Conservation (phyloP, 805 yeast genomes). For the Sugiyamaella smithiae region DNA sequence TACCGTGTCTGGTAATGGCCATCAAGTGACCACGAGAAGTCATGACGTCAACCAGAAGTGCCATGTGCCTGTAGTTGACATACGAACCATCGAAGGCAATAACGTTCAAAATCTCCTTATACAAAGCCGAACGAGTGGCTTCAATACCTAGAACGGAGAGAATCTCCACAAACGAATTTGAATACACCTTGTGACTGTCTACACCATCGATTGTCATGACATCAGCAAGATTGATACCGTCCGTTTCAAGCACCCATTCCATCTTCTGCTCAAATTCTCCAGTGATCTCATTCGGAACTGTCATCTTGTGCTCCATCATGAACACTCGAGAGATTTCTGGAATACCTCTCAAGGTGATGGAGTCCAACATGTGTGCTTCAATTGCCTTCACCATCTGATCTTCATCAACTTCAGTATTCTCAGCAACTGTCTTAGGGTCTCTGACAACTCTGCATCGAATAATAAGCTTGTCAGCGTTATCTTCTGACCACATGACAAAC, state of each 20-base stretch:
- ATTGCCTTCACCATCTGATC: slow-evolving; percentile 93
- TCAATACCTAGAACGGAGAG: slow-evolving; percentile 96
- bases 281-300: slow-evolving; percentile 54
- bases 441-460: slow-evolving; percentile 98
- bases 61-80: slow-evolving; percentile 98
- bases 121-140: slow-evolving; percentile 93
- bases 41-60: slow-evolving; percentile 96
- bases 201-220: slow-evolving; percentile 96
- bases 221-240: slow-evolving; percentile 93
- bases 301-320: slow-evolving; percentile 45
- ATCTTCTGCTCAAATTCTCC: slow-evolving; percentile 88
- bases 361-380: slow-evolving; percentile 94
- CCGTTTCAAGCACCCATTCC: slow-evolving; percentile 99
- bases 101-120: slow-evolving; percentile 91
- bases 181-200: slow-evolving; percentile 84
- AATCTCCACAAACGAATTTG: slow-evolving; percentile 95
- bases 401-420: slow-evolving; percentile 93
- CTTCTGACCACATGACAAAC: slow-evolving; percentile 98
- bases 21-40: slow-evolving; percentile 96
- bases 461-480: slow-evolving; percentile 92
- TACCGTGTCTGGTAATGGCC: slow-evolving; percentile 99
- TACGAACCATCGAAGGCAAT: slow-evolving; percentile 99
- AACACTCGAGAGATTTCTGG: slow-evolving; percentile 87
- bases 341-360: slow-evolving; percentile 93
- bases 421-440: slow-evolving; percentile 90